These are phyloP conservation scores for Aspergillus sp. DNA, from an alignment of 2,329 filamentous ascomycete species.

Conservation along the genomic window DNA sequence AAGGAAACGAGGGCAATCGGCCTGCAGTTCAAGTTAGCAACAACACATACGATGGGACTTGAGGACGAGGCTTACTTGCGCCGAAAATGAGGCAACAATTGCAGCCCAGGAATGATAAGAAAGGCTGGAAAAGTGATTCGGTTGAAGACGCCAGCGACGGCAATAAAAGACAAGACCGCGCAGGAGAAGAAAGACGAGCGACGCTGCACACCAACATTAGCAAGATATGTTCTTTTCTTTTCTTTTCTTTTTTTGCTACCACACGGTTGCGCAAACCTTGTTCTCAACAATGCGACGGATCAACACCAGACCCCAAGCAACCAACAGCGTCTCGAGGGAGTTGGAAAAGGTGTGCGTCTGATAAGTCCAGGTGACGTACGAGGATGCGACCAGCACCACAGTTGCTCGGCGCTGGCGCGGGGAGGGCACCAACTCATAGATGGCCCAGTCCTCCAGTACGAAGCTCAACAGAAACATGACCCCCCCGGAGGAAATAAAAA, in stretches of 20 bases:
- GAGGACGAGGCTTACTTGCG: constrained; percentile 58
- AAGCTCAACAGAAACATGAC: constrained; percentile 96
- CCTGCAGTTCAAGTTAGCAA: constrained; percentile 39
- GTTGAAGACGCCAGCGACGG: constrained; percentile 87
- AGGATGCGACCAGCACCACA: constrained; percentile 82
- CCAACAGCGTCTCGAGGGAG: constrained; percentile 86
- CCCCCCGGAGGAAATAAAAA: constrained; percentile 82
- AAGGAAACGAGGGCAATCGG: constrained; percentile 60
- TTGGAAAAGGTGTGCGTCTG: constrained; percentile 99
- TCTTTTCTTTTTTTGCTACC: background rate
- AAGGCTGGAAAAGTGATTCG: constrained; percentile 96
- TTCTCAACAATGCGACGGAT: constrained; percentile 79
- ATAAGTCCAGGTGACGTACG: constrained; percentile 98
- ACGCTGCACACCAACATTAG: constrained; percentile 47
- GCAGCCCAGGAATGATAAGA: constrained; percentile 74
- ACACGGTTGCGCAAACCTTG: constrained; percentile 50
- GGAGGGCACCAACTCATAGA: constrained; percentile 82
- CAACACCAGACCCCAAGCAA: constrained; percentile 89
- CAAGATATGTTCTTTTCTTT: background rate
- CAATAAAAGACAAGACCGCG: constrained; percentile 71
- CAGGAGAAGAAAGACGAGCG: constrained; percentile 72
- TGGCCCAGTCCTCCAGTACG: constrained; percentile 94
- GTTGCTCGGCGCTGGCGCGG: constrained; percentile 67
- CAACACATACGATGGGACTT: background rate
- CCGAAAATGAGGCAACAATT: constrained; percentile 78